These are phyloP conservation scores for Pythium myriotylum DNA, from an alignment of 352 stramenopile species.

Conservation along the genomic window DNA sequence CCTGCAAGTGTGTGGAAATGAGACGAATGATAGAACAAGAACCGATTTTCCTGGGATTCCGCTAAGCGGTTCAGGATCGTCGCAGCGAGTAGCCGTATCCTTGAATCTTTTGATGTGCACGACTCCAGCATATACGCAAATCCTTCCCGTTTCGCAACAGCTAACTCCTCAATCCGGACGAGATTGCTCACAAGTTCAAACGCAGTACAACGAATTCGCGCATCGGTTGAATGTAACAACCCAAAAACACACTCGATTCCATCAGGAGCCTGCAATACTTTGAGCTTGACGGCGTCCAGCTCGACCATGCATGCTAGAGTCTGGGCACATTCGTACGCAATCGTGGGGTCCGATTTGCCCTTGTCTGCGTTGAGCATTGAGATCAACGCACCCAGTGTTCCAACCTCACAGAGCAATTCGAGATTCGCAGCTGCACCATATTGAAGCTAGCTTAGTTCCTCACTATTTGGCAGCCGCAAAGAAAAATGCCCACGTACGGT, in stretches of 20 bases:
- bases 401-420: constrained; percentile 64
- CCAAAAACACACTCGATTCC: constrained; percentile 74
- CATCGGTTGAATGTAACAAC: constrained; percentile 53
- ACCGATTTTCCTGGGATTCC: constrained; percentile 52
- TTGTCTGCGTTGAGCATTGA: constrained; percentile 66
- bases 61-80: constrained; percentile 63
- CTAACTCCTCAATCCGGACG: constrained; percentile 62
- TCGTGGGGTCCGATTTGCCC: constrained; percentile 54
- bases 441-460: neutral
- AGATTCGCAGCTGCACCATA: constrained; percentile 61
- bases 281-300: constrained; percentile 51
- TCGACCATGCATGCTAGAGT: constrained; percentile 61
- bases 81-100: constrained; percentile 54
- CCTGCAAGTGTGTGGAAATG: constrained; percentile 53
- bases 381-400: constrained; percentile 69
- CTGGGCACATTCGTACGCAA: constrained; percentile 68
- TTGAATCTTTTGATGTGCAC: constrained; percentile 60
- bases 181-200: constrained; percentile 68
- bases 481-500: constrained; percentile 40
- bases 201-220: constrained; percentile 49
- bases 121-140: constrained; percentile 68
- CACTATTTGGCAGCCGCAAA: neutral
- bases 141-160: constrained; percentile 63
- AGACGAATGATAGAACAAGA: constrained; percentile 63
- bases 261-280: constrained; percentile 66